Percentiles rank a stretch among this genome's conserved stretches.
Evolutionary conservation across 2,329 filamentous ascomycete species (phyloP).

Genomic region (Colletotrichum liriopes): DNA sequence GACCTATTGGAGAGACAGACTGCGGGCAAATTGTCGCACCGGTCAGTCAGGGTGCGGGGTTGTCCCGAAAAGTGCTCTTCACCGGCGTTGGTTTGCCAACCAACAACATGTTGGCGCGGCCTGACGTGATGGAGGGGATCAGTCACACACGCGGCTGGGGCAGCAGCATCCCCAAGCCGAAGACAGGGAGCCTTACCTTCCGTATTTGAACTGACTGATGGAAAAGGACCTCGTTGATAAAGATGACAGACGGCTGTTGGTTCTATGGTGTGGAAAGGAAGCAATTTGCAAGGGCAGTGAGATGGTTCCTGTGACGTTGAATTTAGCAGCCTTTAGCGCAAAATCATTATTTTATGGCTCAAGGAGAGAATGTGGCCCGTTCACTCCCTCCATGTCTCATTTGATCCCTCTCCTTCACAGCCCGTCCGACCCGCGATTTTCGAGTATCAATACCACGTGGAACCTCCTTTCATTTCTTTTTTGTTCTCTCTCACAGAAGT

Average conservation of each 20-base stretch:
- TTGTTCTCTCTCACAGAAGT: not conserved
- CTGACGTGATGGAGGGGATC: not conserved
- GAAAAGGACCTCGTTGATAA: fast-evolving
- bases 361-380: not conserved
- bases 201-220: not conserved
- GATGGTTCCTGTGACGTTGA: slow-evolving; percentile 16
- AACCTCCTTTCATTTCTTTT: not conserved
- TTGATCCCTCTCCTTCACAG: too few species aligned
- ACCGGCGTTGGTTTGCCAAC: not conserved
- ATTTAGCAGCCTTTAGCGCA: slow-evolving; percentile 28
- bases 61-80: not conserved
- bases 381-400: too few species aligned
- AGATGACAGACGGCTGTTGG: not conserved
- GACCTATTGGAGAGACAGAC: not conserved
- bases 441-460: not conserved
- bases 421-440: not conserved
- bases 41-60: slow-evolving; percentile 1
- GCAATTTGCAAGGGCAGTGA: not conserved
- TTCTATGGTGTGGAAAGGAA: not conserved
- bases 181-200: not conserved
- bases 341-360: not conserved
- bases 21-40: not conserved
- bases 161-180: not conserved
- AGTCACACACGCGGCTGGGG: not conserved
- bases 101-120: not conserved